Evolutionary conservation across 768 basidiomycete species (phyloP).

Genomic region (Suillus spraguei): DNA sequence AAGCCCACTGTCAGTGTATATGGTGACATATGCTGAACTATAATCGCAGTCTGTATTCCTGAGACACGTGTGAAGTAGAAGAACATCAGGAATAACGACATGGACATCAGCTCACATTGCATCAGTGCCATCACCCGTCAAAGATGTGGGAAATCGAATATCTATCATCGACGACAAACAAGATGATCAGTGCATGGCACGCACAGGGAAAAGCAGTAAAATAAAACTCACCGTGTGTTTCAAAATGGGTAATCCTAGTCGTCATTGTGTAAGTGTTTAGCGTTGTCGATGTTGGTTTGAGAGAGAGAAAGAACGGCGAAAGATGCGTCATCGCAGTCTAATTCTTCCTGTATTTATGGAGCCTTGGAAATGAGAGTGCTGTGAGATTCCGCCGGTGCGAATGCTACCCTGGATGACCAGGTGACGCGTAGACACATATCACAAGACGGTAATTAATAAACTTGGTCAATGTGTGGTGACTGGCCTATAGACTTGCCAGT

Average conservation of each 20-base stretch:
- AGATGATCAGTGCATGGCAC: conserved; percentile 1
- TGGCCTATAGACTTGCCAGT: neutral
- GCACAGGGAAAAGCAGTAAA: neutral
- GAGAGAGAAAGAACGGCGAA: neutral
- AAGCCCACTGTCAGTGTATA: conserved; percentile 71
- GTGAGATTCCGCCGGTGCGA: neutral
- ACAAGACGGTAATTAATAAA: neutral
- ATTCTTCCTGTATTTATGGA: neutral
- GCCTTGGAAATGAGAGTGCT: neutral
- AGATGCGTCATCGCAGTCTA: neutral
- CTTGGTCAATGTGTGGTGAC: neutral
- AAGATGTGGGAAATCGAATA: conserved; percentile 89
- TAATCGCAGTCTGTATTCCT: conserved; percentile 98
- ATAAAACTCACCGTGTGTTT: conserved; percentile 55
- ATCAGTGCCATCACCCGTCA: conserved; percentile 91
- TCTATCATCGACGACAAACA: conserved; percentile 47
- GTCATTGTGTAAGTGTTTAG: conserved; percentile 20
- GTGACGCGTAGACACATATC: neutral
- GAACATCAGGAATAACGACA: neutral
- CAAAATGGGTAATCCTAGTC: conserved; percentile 54
- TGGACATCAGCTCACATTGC: conserved; percentile 65
- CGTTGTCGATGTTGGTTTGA: conserved; percentile 2
- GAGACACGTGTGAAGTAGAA: conserved; percentile 7
- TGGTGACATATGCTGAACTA: conserved; percentile 86
- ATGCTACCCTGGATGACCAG: neutral